These are phyloP conservation scores for Pseudogymnoascus sp. DNA, from an alignment of 2,329 filamentous ascomycete species.

Conservation along the genomic window DNA sequence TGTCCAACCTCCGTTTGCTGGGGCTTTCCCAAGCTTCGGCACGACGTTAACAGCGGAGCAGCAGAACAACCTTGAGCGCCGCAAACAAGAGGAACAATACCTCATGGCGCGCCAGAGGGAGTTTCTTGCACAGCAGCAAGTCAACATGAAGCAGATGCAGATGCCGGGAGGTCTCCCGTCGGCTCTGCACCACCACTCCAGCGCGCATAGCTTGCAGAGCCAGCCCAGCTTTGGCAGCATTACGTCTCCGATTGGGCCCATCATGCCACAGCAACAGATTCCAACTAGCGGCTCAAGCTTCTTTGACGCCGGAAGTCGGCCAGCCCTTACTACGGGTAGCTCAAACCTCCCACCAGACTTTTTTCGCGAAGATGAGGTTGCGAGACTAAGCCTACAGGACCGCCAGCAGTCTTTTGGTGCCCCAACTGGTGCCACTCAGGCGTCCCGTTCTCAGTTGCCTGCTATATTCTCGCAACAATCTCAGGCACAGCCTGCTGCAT, in stretches of 20 bases:
- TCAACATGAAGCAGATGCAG: conserved; percentile 65
- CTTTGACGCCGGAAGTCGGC: conserved; percentile 52
- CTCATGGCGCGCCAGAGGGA: conserved; percentile 94
- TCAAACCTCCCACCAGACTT: conserved; percentile 43
- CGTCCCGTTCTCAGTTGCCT: conserved; percentile 24
- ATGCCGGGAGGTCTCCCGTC: conserved; percentile 44
- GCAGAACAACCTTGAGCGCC: conserved; percentile 90
- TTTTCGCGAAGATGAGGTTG: conserved; percentile 67
- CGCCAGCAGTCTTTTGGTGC: conserved; percentile 18
- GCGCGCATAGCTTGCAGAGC: conserved; percentile 90
- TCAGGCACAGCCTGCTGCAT: conserved; percentile 43
- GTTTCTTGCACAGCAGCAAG: conserved; percentile 79
- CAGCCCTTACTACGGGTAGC: conserved; percentile 31
- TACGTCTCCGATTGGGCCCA: conserved; percentile 66
- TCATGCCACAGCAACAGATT: conserved; percentile 48
- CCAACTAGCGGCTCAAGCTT: conserved; percentile 53
- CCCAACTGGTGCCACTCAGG: conserved; percentile 18
- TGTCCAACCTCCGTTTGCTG: conserved; percentile 81
- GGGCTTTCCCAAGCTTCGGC: conserved; percentile 91
- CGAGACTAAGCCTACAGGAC: conserved; percentile 52
- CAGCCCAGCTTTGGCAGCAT: conserved; percentile 96
- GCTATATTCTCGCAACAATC: conserved; percentile 24
- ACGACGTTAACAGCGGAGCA: conserved; percentile 95
- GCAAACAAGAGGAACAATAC: conserved; percentile 97
- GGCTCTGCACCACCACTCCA: conserved; percentile 83